Base-by-base conservation (phyloP, 179 eudicot genomes). In the Spinacia oleracea region DNA sequence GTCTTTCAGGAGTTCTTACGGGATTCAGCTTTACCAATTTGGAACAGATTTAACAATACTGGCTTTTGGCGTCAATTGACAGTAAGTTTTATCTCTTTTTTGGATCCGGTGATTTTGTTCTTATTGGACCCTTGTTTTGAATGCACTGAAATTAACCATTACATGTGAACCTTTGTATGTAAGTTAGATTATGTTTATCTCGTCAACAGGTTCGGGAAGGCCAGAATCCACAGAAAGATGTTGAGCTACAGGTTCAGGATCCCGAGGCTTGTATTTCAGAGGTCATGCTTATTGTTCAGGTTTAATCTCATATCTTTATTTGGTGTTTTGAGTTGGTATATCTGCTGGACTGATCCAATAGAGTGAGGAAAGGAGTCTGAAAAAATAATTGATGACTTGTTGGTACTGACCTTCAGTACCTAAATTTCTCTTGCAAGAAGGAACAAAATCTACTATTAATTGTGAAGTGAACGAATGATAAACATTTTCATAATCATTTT, bases 51-150 rank as follows among this genome's bases (percentile, higher is more conserved):
- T 78, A 90, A 85, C 77, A 95, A 95, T 87, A 80, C 84, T 76
- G 98, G 98, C 76, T 93, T 95, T 74, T 95, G 98, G 98, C 98
- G 98, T 78, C 98, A 95, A 80, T 86, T 95, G 77, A 95, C 98
- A 11, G 98, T 95, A 87, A 85, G 91, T 79, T 71, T 71, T 27
- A 53, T 70, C 58, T 16, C 77, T 53, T 51, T 69, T 56, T 34
- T 42, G 71, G 29, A 35, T 75, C 66, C 64, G n/a, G 74, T 31
- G 62, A 73, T 51, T 70, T 72, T 81, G 59, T 9, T 45, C 46
- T 64, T 34, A 23, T 20, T 69, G 64, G 66, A 60, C 9, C 72
- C 25, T 62, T 29, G 53, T 51, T 67, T 20, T 34, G 5, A 51
- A 55, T 63, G 29, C 38, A 70, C 64, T 78, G 74, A 48, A 82